A percentile compares a stretch with the other conserved stretches of the same genome.
These are phyloP conservation scores for Durio zibethinus DNA, from an alignment of 345 rosid genomes.

Conservation along the genomic window DNA sequence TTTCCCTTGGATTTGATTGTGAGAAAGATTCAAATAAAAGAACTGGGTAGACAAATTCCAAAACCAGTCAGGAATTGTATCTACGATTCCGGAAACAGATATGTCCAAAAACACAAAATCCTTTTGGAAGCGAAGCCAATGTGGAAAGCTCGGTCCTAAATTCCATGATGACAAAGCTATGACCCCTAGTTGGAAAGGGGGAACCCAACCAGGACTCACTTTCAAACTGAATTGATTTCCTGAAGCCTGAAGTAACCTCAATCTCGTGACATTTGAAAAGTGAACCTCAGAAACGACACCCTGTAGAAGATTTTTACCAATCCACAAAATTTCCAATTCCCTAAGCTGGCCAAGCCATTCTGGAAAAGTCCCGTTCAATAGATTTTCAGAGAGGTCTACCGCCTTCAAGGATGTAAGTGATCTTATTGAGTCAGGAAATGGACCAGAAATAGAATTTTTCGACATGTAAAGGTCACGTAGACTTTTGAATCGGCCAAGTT, in stretches of 20 bases:
- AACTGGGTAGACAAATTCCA: constrained; percentile 8
- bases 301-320: constrained; percentile 13
- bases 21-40: not conserved
- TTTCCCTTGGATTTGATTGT: constrained; percentile 19
- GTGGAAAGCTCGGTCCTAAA: constrained; percentile 25
- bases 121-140: constrained; percentile 17
- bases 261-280: constrained; percentile 23
- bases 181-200: constrained; percentile 5
- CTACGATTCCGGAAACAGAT: constrained; percentile 12
- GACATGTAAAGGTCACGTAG: constrained; percentile 2
- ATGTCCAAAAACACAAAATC: constrained; percentile 9
- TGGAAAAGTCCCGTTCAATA: constrained; percentile 18
- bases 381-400: constrained; percentile 12
- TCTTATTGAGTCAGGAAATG: constrained; percentile 11
- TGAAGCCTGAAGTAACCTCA: constrained; percentile 4
- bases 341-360: constrained; percentile 10
- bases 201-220: constrained; percentile 14
- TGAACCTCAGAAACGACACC: constrained; percentile 28
- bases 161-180: constrained; percentile 19
- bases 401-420: constrained; percentile 4
- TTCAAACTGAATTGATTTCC: not conserved
- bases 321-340: not conserved
- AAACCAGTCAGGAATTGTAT: constrained; percentile 24
- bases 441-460: constrained; percentile 17
- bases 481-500: constrained; percentile 4